phyloP scores from a whole-genome alignment of 2,329 filamentous ascomycete genomes.

The Paracorniculantispora psalliotae region DNA sequence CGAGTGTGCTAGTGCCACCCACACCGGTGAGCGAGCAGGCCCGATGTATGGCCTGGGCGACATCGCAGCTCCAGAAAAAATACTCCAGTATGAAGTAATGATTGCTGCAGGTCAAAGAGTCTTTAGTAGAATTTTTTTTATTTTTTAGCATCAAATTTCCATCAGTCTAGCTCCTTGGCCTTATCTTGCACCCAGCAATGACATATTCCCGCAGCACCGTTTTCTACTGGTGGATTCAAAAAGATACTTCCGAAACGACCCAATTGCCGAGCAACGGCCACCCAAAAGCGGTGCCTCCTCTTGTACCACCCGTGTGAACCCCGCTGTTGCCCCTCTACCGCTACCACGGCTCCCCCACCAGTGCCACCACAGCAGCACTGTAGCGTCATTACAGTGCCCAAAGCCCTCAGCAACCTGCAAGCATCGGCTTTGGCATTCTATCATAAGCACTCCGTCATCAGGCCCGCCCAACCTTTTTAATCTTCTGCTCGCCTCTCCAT shows the following conservation, averaged over 20 bases:
- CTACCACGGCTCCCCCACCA: not conserved
- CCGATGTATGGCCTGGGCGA: not conserved
- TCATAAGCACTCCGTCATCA: slow-evolving; percentile 11
- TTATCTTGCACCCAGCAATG: not conserved
- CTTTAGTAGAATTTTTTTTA: not conserved
- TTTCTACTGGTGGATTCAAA: not conserved
- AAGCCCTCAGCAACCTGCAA: not conserved
- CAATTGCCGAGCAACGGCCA: not conserved
- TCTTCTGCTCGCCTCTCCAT: slow-evolving; percentile 12
- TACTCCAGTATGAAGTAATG: not conserved
- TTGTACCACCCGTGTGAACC: not conserved
- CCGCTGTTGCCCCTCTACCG: not conserved
- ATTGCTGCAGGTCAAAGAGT: not conserved
- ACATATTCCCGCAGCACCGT: slow-evolving; percentile 2
- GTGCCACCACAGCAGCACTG: not conserved
- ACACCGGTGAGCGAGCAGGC: not conserved
- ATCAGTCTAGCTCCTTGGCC: not conserved
- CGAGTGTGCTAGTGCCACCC: too few relatives aligned
- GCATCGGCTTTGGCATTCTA: slow-evolving; percentile 2
- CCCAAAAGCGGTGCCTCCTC: not conserved
- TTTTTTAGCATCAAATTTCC: not conserved
- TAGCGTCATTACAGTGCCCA: slow-evolving; percentile 3
- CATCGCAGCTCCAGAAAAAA: not conserved
- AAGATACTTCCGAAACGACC: too few relatives aligned
- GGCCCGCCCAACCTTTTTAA: slow-evolving; percentile 2